Evolutionary conservation across 768 basidiomycete species (phyloP).

Genomic region (Naganishia onofrii): DNA sequence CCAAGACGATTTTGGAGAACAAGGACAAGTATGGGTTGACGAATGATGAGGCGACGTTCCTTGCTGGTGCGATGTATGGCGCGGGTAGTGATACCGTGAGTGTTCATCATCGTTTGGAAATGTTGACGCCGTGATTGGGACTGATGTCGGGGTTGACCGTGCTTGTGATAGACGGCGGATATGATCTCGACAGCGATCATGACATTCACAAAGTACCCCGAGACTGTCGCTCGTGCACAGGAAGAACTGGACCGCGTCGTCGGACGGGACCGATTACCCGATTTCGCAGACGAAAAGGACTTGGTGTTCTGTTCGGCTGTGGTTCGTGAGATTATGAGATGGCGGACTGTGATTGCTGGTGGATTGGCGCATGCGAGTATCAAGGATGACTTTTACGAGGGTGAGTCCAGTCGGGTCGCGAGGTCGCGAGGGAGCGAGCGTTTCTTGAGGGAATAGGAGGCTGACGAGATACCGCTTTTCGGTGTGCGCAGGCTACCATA

Average conservation of each 20-base stretch:
- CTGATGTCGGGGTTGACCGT: too few species aligned
- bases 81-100: conserved; percentile 64
- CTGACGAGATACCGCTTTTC: neutral
- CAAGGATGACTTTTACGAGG: conserved; percentile 34
- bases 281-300: conserved; percentile 36
- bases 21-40: conserved; percentile 61
- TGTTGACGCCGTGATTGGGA: too few species aligned
- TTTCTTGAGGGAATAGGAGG: neutral
- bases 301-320: conserved; percentile 37
- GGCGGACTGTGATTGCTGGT: conserved; percentile 41
- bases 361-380: conserved; percentile 31
- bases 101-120: neutral
- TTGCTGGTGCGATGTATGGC: conserved; percentile 66
- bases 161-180: conserved; percentile 14
- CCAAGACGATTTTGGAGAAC: conserved; percentile 61
- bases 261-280: conserved; percentile 36
- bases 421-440: too few species aligned
- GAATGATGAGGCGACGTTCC: conserved; percentile 62
- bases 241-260: conserved; percentile 39
- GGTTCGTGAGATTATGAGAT: conserved; percentile 38
- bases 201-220: conserved; percentile 28
- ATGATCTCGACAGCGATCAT: conserved; percentile 28
- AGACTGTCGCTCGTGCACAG: conserved; percentile 31
- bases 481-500: conserved; percentile 20
- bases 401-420: too few species aligned